These are phyloP conservation scores for Antrodiella citrinella DNA, from an alignment of 768 basidiomycete genomes.

Conservation along the genomic window DNA sequence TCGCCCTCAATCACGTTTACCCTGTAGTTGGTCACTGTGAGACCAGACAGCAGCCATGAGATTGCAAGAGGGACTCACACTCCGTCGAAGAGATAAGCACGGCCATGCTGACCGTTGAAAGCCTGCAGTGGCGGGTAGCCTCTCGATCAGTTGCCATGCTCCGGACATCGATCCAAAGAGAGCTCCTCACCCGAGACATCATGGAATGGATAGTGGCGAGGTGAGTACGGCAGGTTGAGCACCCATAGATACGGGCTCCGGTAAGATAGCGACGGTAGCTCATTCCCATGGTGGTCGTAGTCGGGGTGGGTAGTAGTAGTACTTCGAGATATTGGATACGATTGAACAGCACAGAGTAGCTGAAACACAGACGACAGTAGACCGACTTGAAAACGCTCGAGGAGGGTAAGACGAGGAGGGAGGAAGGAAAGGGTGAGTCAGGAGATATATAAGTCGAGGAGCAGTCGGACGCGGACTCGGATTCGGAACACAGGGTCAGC, in stretches of 20 bases:
- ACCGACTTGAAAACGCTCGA: background rate
- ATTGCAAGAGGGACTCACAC: slow-evolving; percentile 53
- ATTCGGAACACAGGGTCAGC: background rate
- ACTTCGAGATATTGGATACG: background rate
- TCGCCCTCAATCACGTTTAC: slow-evolving; percentile 90
- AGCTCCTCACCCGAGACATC: slow-evolving; percentile 68
- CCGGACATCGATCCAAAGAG: background rate
- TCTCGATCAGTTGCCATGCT: background rate
- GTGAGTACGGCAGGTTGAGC: slow-evolving; percentile 80
- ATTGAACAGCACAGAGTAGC: background rate
- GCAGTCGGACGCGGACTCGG: background rate
- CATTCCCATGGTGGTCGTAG: slow-evolving; percentile 63
- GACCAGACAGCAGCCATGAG: slow-evolving; percentile 4
- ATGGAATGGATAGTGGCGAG: slow-evolving; percentile 87
- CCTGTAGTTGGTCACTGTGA: slow-evolving; percentile 39
- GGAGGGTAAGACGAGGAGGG: background rate
- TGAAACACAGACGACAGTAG: too few relatives aligned
- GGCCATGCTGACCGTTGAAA: slow-evolving; percentile 94
- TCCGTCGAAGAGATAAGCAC: slow-evolving; percentile 88
- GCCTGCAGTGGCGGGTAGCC: slow-evolving; percentile 43
- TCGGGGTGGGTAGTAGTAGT: background rate
- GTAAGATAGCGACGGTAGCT: slow-evolving; percentile 81
- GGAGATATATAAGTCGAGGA: background rate
- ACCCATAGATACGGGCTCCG: slow-evolving; percentile 83
- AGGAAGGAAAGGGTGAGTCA: background rate